Conservation (phyloP, 805 yeast species). For the Candida lessepsii region DNA sequence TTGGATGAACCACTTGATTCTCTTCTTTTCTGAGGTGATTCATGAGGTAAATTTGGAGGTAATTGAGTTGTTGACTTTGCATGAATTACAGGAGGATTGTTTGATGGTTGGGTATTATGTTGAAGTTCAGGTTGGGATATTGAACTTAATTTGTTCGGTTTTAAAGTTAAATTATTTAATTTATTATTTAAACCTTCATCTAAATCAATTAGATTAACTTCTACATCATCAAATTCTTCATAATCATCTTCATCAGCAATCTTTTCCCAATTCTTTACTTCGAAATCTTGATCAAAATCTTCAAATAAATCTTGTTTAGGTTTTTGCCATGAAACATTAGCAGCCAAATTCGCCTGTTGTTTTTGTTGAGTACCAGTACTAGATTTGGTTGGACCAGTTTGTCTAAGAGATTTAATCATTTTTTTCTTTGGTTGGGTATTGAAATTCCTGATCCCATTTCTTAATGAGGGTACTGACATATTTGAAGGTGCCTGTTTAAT, state of each 20-base stretch:
- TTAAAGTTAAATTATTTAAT: constrained; percentile 24
- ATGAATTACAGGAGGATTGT: neutral
- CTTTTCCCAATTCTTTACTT: constrained; percentile 26
- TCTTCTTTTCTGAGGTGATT: constrained; percentile 2
- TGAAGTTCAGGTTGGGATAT: constrained; percentile 5
- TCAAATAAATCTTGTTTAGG: constrained; percentile 28
- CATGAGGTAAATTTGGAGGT: neutral
- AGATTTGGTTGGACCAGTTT: constrained; percentile 8
- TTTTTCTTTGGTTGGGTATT: constrained; percentile 12
- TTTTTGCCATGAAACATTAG: constrained; percentile 29
- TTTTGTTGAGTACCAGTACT: constrained; percentile 7
- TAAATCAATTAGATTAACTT: constrained; percentile 67
- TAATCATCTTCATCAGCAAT: constrained; percentile 15
- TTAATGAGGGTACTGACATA: constrained; percentile 29
- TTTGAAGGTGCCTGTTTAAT: constrained; percentile 1
- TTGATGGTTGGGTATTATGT: neutral
- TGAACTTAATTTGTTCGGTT: constrained; percentile 12
- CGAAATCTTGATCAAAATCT: constrained; percentile 40
- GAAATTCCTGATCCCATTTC: constrained; percentile 16
- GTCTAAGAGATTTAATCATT: constrained; percentile 32
- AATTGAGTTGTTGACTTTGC: neutral
- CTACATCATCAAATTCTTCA: constrained; percentile 10
- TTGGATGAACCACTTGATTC: constrained; percentile 11
- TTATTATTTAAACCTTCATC: constrained; percentile 48
- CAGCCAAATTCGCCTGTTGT: constrained; percentile 30